Conservation (phyloP, 768 basidiomycete genomes). For the Rhodotorula graminis region DNA sequence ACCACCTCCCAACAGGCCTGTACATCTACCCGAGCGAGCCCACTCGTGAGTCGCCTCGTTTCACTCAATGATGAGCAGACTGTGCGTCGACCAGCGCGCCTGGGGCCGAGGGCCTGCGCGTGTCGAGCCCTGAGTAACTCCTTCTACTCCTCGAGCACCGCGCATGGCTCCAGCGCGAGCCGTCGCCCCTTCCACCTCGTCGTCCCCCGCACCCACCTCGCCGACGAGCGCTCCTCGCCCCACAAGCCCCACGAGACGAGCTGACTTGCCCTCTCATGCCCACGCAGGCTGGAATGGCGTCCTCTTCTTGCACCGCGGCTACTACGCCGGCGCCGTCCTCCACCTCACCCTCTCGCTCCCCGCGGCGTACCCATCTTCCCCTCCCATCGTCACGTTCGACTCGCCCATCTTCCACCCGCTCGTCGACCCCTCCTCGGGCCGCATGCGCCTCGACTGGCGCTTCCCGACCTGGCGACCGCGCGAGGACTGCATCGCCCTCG, state of each 20-base stretch:
- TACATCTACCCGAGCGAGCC: slow-evolving; percentile 19
- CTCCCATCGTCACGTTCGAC: slow-evolving; percentile 20
- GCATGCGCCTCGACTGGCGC: slow-evolving; percentile 13
- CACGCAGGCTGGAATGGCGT: slow-evolving; percentile 17
- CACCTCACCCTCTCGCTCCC: slow-evolving; percentile 33
- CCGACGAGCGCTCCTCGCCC: no score
- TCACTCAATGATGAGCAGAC: neutral
- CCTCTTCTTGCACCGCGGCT: slow-evolving; percentile 29
- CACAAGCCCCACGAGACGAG: no score
- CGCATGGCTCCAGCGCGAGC: no score
- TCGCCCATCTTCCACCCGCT: slow-evolving; percentile 35
- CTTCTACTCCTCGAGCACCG: no score
- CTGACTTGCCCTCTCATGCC: neutral
- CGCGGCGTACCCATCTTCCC: slow-evolving; percentile 7
- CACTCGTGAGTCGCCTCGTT: slow-evolving; percentile 1
- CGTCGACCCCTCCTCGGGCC: slow-evolving; percentile 28
- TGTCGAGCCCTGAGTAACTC: no score
- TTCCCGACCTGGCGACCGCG: slow-evolving; percentile 31
- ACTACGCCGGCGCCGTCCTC: slow-evolving; percentile 22
- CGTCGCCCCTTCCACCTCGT: no score
- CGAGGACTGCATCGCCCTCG: slow-evolving; percentile 20
- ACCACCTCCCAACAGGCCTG: slow-evolving; percentile 5
- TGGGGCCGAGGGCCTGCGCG: neutral
- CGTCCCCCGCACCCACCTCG: neutral
- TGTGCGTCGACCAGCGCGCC: neutral